A percentile compares a stretch with the other conserved stretches of the same genome.
These are phyloP conservation scores for Verticillium alfalfae DNA, from an alignment of 2,329 filamentous ascomycete species.

Conservation along the genomic window DNA sequence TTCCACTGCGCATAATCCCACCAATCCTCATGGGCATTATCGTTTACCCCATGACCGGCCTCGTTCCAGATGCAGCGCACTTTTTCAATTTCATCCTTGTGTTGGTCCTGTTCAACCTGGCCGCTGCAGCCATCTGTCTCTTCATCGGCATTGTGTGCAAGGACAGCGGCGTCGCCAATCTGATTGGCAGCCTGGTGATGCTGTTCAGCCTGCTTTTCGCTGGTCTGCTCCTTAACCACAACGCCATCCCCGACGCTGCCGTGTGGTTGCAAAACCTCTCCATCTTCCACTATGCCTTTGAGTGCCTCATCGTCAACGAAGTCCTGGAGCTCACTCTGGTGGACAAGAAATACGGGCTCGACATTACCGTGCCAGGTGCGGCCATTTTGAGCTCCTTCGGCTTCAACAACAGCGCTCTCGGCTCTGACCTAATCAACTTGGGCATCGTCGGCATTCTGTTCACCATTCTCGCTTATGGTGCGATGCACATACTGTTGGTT, in stretches of 20 bases:
- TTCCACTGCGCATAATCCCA: constrained; percentile 88
- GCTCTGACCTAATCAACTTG: constrained; percentile 77
- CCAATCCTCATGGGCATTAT: constrained; percentile 94
- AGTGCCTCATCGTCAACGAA: constrained; percentile 95
- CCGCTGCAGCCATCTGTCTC: constrained; percentile 85
- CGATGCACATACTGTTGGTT: constrained; percentile 90
- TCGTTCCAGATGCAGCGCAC: constrained; percentile 74
- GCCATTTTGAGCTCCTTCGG: constrained; percentile 93
- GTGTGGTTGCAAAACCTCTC: constrained; percentile 89
- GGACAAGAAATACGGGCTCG: constrained; percentile 91
- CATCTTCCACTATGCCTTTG: constrained; percentile 97
- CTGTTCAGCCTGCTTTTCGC: constrained; percentile 94
- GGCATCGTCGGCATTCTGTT: constrained; percentile 79
- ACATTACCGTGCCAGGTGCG: constrained; percentile 92
- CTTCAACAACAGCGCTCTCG: constrained; percentile 82
- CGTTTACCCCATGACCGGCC: constrained; percentile 94
- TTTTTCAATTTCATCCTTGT: constrained; percentile 92
- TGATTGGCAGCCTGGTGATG: constrained; percentile 95
- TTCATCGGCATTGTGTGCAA: constrained; percentile 96
- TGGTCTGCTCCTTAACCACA: constrained; percentile 87
- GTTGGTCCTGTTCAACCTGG: constrained; percentile 91
- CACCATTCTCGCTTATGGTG: constrained; percentile 79
- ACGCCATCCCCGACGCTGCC: constrained; percentile 80
- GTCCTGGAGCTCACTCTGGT: constrained; percentile 83
- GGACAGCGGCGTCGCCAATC: constrained; percentile 83